phyloP scores from a whole-genome alignment of 2,329 filamentous ascomycete species.

The Hortaea sp. region DNA sequence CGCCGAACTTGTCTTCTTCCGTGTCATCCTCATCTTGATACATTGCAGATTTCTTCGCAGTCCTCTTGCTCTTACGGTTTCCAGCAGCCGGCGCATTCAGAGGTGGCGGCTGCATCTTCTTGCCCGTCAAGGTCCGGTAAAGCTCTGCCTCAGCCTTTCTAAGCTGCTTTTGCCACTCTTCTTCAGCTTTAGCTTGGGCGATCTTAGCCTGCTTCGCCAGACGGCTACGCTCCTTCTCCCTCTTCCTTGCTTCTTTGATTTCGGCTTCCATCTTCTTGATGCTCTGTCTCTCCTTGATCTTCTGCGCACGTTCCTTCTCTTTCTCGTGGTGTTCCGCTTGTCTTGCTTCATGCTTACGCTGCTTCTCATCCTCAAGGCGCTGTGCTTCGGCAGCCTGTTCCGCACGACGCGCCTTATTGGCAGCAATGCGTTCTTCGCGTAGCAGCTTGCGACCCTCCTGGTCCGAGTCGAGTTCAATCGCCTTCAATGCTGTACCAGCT shows the following conservation, averaged over 20 bases:
- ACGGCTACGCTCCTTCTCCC: conserved; percentile 2
- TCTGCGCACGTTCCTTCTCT: conserved; percentile 1
- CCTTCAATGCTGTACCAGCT: conserved; percentile 35
- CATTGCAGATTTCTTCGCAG: too few relatives aligned
- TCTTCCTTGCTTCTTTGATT: conserved; percentile 1
- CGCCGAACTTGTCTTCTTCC: background rate
- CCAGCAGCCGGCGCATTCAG: background rate
- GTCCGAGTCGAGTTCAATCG: conserved; percentile 34
- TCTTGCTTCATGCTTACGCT: conserved; percentile 5
- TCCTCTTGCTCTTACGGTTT: background rate
- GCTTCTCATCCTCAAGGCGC: conserved; percentile 9
- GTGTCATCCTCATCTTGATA: background rate
- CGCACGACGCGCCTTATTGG: conserved; percentile 16
- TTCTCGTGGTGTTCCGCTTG: conserved; percentile 7
- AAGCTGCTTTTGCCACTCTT: conserved; percentile 11
- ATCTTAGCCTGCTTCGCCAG: background rate
- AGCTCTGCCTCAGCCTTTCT: conserved; percentile 9
- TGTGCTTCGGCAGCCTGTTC: conserved; percentile 9
- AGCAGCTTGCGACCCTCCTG: conserved; percentile 28
- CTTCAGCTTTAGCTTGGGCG: conserved; percentile 3
- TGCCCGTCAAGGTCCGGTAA: conserved; percentile 12
- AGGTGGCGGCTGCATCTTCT: background rate
- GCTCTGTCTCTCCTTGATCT: conserved; percentile 1
- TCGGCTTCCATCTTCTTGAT: conserved; percentile 1
- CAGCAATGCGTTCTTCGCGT: conserved; percentile 18